Percentiles rank a stretch among this genome's conserved stretches.
phyloP scores from a whole-genome alignment of 768 basidiomycete genomes.

The Amanita fuliginea region DNA sequence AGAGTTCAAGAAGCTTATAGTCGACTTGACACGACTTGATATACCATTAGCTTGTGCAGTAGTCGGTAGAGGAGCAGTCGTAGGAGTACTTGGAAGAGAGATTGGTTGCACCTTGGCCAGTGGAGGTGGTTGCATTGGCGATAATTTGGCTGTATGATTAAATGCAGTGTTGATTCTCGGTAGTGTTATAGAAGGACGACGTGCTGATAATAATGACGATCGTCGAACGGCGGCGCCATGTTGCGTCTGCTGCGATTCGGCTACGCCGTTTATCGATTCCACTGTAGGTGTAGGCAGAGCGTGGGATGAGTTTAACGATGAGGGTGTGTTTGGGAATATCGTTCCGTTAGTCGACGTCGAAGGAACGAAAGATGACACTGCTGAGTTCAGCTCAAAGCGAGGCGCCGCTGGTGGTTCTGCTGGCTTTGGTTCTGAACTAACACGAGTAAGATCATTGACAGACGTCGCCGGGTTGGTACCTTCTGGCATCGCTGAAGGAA shows the following conservation, averaged over 20 bases:
- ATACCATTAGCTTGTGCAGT: conserved; percentile 17
- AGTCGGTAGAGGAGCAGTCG: conserved; percentile 17
- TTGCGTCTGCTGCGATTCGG: background rate
- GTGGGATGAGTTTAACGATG: conserved; percentile 12
- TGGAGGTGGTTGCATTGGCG: conserved; percentile 27
- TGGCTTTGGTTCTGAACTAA: background rate
- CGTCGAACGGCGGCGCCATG: background rate
- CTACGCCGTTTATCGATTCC: background rate
- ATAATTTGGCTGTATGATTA: conserved; percentile 10
- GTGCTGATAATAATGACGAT: background rate
- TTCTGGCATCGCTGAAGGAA: background rate
- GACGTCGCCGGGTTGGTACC: background rate
- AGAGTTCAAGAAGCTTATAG: conserved; percentile 14
- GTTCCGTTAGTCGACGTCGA: conserved; percentile 6
- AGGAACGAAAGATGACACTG: conserved; percentile 4
- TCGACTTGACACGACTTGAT: conserved; percentile 20
- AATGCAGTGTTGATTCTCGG: conserved; percentile 16
- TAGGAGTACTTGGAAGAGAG: conserved; percentile 37
- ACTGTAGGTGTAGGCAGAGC: conserved; percentile 2
- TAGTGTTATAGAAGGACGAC: conserved; percentile 11
- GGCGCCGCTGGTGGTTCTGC: background rate
- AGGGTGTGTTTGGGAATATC: conserved; percentile 2
- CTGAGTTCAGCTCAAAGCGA: background rate
- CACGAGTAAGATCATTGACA: background rate
- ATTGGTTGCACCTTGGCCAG: conserved; percentile 29